Evolutionary conservation across 2,329 filamentous ascomycete species (phyloP), one percentile per base, ranked within the genome.

Genomic region (Colletotrichum agaves): DNA sequence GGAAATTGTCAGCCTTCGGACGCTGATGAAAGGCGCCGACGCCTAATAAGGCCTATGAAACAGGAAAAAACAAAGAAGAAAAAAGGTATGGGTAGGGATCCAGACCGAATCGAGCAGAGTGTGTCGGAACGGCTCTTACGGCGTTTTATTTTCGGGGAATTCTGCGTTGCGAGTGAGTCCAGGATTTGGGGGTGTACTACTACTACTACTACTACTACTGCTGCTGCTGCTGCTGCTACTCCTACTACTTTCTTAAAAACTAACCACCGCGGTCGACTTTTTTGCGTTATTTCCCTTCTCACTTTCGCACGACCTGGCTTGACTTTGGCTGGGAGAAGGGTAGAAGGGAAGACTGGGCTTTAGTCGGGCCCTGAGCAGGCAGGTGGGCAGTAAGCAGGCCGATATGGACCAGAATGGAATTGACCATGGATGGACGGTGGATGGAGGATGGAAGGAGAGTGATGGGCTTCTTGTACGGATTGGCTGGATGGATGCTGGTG

Each of bases 1-100:
- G 73, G 94, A 97, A 82, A 90, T 94, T 75, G 87, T 91, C 37
- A 93, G 92, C 58, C 80, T 92, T 73, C 83, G 87, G 74, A 83
- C 88, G 53, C 74, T 86, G 71, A 74, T 88, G 63, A 87, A 84
- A 77, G 82, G 80, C 13, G 70, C 60, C 21, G 70, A 69, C 33
- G 39, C 53, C 39, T 70, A 23, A 35, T n/a, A 49, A 10, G 5
- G 33, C 19, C 43, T 27, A 53, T 19, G 33, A 49, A 50, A 3
- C 17, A 49, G 27, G n/a, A n/a, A n/a, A n/a, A n/a, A n/a, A n/a
- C n/a, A 27, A 27, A 27, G 27, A 27, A 8, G 44, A 55, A 53
- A 66, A 37, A 33, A 19, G 58, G 46, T 10, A 31, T 19, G 17
- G 53, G 15, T 37, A 17, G 8, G 23, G 17, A 33, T 8, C 47